phyloP scores from a whole-genome alignment of 2,329 filamentous ascomycete genomes.

The Aplosporella prunicola region DNA sequence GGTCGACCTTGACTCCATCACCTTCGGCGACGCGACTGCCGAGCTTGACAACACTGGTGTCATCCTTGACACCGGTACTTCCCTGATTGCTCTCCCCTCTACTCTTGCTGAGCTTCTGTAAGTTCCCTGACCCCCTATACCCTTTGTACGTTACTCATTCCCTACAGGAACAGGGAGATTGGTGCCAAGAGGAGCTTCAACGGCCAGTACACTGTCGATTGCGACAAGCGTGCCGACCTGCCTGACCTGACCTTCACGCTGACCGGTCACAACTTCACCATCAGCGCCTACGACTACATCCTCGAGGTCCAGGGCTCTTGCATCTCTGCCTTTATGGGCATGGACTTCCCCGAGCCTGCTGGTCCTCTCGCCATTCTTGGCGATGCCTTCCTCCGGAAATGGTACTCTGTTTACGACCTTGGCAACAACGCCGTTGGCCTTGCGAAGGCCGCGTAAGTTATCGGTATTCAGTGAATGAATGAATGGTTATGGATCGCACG shows the following conservation, averaged over 20 bases:
- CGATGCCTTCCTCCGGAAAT: constrained; percentile 70
- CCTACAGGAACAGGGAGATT: constrained; percentile 72
- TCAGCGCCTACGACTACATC: constrained; percentile 84
- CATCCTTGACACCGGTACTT: constrained; percentile 97
- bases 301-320: constrained; percentile 91
- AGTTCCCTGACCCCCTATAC: constrained; percentile 21
- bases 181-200: constrained; percentile 97
- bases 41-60: constrained; percentile 91
- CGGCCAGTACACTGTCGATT: constrained; percentile 93
- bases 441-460: constrained; percentile 70
- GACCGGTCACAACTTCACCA: constrained; percentile 85
- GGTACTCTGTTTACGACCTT: constrained; percentile 95
- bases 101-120: constrained; percentile 83
- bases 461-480: too few species aligned
- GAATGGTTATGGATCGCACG: too few species aligned
- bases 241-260: constrained; percentile 90
- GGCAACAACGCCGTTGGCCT: constrained; percentile 82
- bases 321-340: constrained; percentile 95
- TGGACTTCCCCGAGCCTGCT: constrained; percentile 72
- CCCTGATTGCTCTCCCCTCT: constrained; percentile 86
- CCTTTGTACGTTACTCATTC: constrained; percentile 14
- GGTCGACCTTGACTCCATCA: constrained; percentile 88
- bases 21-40: constrained; percentile 74
- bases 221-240: constrained; percentile 68
- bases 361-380: constrained; percentile 92